These are phyloP conservation scores for Passalora sequoiae DNA, from an alignment of 2,329 filamentous ascomycete species.

Conservation along the genomic window DNA sequence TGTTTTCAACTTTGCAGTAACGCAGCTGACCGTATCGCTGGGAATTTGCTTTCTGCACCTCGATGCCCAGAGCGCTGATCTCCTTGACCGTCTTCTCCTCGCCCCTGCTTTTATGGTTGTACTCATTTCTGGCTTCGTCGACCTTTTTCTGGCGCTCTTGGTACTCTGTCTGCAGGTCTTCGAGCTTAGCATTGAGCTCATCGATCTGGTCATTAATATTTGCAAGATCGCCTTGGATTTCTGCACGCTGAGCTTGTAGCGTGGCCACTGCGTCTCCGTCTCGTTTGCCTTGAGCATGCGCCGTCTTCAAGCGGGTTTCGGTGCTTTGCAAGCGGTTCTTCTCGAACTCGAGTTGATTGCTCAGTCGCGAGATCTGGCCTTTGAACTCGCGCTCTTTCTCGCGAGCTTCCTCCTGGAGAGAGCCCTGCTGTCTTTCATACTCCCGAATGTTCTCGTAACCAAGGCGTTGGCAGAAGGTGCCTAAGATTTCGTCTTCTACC, in stretches of 20 bases:
- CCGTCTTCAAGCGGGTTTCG: slow-evolving; percentile 60
- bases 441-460: slow-evolving; percentile 86
- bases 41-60: slow-evolving; percentile 78
- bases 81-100: slow-evolving; percentile 71
- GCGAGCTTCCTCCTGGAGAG: slow-evolving; percentile 80
- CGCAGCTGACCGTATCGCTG: slow-evolving; percentile 78
- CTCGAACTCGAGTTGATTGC: slow-evolving; percentile 58
- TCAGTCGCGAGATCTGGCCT: slow-evolving; percentile 63
- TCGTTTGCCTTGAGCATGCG: slow-evolving; percentile 62
- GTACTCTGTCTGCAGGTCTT: slow-evolving; percentile 62
- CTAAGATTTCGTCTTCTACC: slow-evolving; percentile 85
- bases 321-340: slow-evolving; percentile 68
- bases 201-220: slow-evolving; percentile 71
- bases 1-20: slow-evolving; percentile 88
- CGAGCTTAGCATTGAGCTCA: slow-evolving; percentile 65
- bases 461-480: slow-evolving; percentile 75
- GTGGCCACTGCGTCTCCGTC: slow-evolving; percentile 64
- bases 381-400: slow-evolving; percentile 84
- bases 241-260: slow-evolving; percentile 66
- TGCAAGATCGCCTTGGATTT: slow-evolving; percentile 68
- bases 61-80: slow-evolving; percentile 73
- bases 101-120: slow-evolving; percentile 77
- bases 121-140: slow-evolving; percentile 68
- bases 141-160: slow-evolving; percentile 68
- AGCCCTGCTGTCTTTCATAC: slow-evolving; percentile 90